A percentile compares a stretch with the other conserved stretches of the same genome.
Conservation (phyloP, 2,329 filamentous ascomycete species). For the Diaporthe citrichinensis region DNA sequence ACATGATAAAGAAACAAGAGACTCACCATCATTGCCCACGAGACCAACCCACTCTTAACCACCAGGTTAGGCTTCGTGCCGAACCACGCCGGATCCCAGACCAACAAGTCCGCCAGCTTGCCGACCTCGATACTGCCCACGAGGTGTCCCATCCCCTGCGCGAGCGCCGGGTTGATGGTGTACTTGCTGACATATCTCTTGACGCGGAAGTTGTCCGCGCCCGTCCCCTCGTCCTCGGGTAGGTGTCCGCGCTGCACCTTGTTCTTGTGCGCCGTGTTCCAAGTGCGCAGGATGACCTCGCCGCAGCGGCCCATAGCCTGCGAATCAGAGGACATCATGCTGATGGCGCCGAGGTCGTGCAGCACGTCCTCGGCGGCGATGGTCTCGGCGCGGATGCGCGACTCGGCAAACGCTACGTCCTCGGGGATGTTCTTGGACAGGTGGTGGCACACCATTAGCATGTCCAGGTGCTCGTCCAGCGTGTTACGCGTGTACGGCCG, state of each 20-base stretch:
- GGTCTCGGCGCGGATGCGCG: constrained; percentile 93
- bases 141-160: constrained; percentile 90
- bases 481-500: constrained; percentile 93
- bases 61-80: constrained; percentile 87
- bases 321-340: constrained; percentile 96
- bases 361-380: constrained; percentile 97
- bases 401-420: constrained; percentile 95
- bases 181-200: constrained; percentile 97
- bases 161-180: constrained; percentile 92
- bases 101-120: constrained; percentile 88
- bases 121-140: constrained; percentile 90
- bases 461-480: constrained; percentile 95
- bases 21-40: constrained; percentile 84
- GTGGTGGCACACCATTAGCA: constrained; percentile 99
- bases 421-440: constrained; percentile 93
- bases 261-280: constrained; percentile 99
- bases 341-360: constrained; percentile 94
- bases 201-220: constrained; percentile 90
- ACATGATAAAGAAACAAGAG: constrained; percentile 5
- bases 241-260: constrained; percentile 85
- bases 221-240: constrained; percentile 82
- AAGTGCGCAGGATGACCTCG: constrained; percentile 92
- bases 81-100: constrained; percentile 90
- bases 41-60: constrained; percentile 90
- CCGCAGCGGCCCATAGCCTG: constrained; percentile 98